phyloP scores from a whole-genome alignment of 2,329 filamentous ascomycete genomes.

The Cryphonectria radicalis region DNA sequence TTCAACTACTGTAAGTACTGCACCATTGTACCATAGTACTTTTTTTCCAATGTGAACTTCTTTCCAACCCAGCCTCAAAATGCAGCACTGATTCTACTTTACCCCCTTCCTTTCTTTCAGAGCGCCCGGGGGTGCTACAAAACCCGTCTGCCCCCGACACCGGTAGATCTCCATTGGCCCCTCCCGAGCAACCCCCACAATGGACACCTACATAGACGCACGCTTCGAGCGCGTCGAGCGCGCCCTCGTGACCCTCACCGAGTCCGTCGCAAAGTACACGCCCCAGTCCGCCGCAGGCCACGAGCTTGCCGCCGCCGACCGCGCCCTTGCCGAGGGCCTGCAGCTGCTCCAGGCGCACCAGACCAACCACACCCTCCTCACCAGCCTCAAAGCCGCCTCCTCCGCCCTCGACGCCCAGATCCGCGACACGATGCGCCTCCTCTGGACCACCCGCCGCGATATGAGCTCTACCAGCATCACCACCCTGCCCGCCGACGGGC shows the following conservation, averaged over 20 bases:
- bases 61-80: not conserved
- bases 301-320: constrained; percentile 73
- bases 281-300: constrained; percentile 69
- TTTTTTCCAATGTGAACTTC: not conserved
- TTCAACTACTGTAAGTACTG: not conserved
- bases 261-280: constrained; percentile 82
- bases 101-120: not conserved
- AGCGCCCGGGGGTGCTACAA: not conserved
- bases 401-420: constrained; percentile 72
- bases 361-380: constrained; percentile 71
- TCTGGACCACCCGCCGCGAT: constrained; percentile 75
- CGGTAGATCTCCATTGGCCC: not conserved
- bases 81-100: not conserved
- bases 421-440: constrained; percentile 68
- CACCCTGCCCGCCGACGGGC: constrained; percentile 53
- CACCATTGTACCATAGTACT: not conserved
- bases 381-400: constrained; percentile 68
- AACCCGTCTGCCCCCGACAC: not conserved
- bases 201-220: constrained; percentile 66
- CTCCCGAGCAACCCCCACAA: constrained; percentile 37
- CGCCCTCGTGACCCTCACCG: constrained; percentile 70
- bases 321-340: constrained; percentile 67
- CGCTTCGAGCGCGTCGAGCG: constrained; percentile 70
- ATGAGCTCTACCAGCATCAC: constrained; percentile 67
- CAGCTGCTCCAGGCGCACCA: constrained; percentile 72